These are phyloP conservation scores for Geotrichum phurueaensis DNA, from an alignment of 1,139 yeast genomes.

Conservation along the genomic window DNA sequence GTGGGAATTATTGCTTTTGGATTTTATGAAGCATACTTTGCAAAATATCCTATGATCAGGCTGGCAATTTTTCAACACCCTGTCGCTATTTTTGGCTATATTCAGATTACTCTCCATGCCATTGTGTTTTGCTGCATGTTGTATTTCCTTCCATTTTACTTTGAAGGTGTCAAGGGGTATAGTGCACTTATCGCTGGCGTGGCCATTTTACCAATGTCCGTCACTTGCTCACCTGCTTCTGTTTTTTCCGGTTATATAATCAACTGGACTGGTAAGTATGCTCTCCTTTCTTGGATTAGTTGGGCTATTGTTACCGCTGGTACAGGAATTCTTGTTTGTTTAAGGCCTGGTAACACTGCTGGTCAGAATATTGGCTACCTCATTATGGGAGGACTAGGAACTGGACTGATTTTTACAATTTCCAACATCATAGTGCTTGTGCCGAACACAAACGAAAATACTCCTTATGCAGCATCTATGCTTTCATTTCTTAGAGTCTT, in stretches of 20 bases:
- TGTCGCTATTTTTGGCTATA: conserved; percentile 36
- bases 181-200: conserved; percentile 51
- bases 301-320: conserved; percentile 48
- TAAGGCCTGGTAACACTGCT: conserved; percentile 39
- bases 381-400: conserved; percentile 49
- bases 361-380: conserved; percentile 48
- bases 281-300: conserved; percentile 38
- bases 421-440: conserved; percentile 40
- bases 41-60: conserved; percentile 46
- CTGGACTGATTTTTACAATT: conserved; percentile 44
- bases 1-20: conserved; percentile 38
- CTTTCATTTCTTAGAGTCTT: conserved; percentile 45
- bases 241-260: conserved; percentile 44
- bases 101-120: conserved; percentile 39
- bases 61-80: conserved; percentile 38
- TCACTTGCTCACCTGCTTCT: conserved; percentile 48
- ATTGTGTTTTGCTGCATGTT: conserved; percentile 40
- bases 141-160: conserved; percentile 48
- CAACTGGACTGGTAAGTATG: conserved; percentile 38
- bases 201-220: conserved; percentile 48
- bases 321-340: conserved; percentile 44
- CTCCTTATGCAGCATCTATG: conserved; percentile 48
- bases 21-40: conserved; percentile 44
- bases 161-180: conserved; percentile 46
- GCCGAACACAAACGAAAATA: conserved; percentile 47